phyloP scores from a whole-genome alignment of 345 rosid genomes.

The Melaleuca quinquenervia region DNA sequence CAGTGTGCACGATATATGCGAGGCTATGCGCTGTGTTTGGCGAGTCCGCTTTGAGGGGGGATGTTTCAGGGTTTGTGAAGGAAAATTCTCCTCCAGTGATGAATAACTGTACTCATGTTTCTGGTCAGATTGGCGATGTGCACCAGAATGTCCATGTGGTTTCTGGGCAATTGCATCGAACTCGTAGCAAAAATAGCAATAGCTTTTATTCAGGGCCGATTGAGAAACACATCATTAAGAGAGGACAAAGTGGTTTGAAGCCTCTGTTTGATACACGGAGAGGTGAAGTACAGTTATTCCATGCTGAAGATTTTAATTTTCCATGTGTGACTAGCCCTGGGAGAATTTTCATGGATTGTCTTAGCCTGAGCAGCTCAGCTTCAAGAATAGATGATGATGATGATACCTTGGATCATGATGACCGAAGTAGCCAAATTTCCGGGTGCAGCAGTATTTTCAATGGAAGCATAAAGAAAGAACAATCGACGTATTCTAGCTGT shows the following conservation, averaged over 20 bases:
- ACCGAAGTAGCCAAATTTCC: slow-evolving; percentile 34
- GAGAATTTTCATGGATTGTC: slow-evolving; percentile 78
- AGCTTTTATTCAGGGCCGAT: slow-evolving; percentile 17
- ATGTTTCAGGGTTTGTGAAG: slow-evolving; percentile 3
- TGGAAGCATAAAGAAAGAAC: slow-evolving; percentile 24
- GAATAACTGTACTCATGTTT: slow-evolving; percentile 16
- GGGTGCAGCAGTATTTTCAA: slow-evolving; percentile 22
- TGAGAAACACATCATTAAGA: slow-evolving; percentile 9
- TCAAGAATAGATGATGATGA: slow-evolving; percentile 41
- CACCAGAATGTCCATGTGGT: slow-evolving; percentile 5
- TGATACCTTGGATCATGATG: slow-evolving; percentile 14
- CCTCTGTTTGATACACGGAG: slow-evolving; percentile 21
- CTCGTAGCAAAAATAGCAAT: slow-evolving; percentile 34
- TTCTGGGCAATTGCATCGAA: slow-evolving; percentile 37
- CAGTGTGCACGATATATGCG: slow-evolving; percentile 73
- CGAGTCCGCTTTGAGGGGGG: slow-evolving; percentile 26
- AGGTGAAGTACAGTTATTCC: slow-evolving; percentile 30
- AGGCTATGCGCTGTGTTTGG: slow-evolving; percentile 63
- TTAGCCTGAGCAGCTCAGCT: slow-evolving; percentile 58
- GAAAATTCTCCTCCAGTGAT: slow-evolving; percentile 8
- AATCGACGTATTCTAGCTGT: slow-evolving; percentile 8
- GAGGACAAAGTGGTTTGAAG: slow-evolving; percentile 22
- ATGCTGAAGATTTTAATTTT: slow-evolving; percentile 54
- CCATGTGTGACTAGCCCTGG: slow-evolving; percentile 79
- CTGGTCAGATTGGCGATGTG: slow-evolving; percentile 7